Percentiles rank a stretch among this genome's conserved stretches.
phyloP scores from a whole-genome alignment of 106 monocot species.

The Gastrodia elata region DNA sequence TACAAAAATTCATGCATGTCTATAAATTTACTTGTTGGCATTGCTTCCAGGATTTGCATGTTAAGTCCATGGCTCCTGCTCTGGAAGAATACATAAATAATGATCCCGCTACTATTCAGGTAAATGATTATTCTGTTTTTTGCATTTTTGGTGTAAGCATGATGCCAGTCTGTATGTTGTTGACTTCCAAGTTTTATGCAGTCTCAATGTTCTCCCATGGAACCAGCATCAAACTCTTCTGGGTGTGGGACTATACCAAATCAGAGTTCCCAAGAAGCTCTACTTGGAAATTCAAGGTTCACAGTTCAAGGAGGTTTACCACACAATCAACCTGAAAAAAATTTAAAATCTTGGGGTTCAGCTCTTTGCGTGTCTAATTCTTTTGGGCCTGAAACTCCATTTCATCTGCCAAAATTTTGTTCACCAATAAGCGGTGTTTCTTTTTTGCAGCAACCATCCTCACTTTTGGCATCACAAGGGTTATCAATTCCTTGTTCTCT shows the following conservation, averaged over 20 bases:
- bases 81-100: slow-evolving; percentile 40
- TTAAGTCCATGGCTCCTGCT: slow-evolving; percentile 55
- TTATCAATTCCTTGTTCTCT: slow-evolving; percentile 34
- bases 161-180: not conserved
- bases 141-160: not conserved
- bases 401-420: slow-evolving; percentile 82
- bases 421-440: slow-evolving; percentile 39
- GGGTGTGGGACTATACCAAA: slow-evolving; percentile 41
- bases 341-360: slow-evolving; percentile 53
- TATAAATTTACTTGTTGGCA: not conserved
- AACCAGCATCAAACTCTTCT: slow-evolving; percentile 33
- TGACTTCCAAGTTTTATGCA: slow-evolving; percentile 25
- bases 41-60: slow-evolving; percentile 59
- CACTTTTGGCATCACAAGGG: slow-evolving; percentile 50
- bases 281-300: slow-evolving; percentile 46
- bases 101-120: slow-evolving; percentile 96
- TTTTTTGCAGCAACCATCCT: slow-evolving; percentile 47
- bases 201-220: slow-evolving; percentile 71
- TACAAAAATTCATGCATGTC: not conserved
- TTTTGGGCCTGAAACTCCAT: slow-evolving; percentile 56
- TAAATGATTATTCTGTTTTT: slow-evolving; percentile 5
- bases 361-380: slow-evolving; percentile 36
- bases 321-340: slow-evolving; percentile 67
- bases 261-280: slow-evolving; percentile 32
- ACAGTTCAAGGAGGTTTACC: slow-evolving; percentile 53